Conservation (phyloP, 1,284 basidiomycete species). For the Fomitopsis betulina region DNA sequence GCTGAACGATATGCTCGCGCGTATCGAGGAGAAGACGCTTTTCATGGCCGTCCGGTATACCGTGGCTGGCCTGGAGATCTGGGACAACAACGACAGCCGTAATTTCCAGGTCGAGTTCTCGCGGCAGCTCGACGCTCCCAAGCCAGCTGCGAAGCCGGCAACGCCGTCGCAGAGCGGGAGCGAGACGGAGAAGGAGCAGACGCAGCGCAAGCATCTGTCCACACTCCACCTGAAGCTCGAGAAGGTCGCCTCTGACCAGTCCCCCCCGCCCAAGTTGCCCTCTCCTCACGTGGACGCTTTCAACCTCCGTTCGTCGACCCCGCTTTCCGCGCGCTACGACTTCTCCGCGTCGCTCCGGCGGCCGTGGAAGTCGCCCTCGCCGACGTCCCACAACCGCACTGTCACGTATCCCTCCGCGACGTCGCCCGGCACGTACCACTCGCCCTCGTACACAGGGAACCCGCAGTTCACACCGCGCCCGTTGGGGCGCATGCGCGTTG, state of each 20-base stretch:
- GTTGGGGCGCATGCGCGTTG: neutral
- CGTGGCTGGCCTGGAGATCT: constrained; percentile 69
- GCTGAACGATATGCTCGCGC: constrained; percentile 56
- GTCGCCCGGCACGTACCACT: constrained; percentile 28
- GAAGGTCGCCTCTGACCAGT: constrained; percentile 42
- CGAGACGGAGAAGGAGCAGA: neutral
- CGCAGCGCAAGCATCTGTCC: constrained; percentile 28
- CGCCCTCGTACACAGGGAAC: neutral
- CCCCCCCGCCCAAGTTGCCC: constrained; percentile 16
- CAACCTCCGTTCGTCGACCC: constrained; percentile 28
- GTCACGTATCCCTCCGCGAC: constrained; percentile 33
- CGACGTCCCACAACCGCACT: constrained; percentile 27
- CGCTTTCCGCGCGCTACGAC: constrained; percentile 51
- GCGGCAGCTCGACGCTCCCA: constrained; percentile 10
- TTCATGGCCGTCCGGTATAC: constrained; percentile 80
- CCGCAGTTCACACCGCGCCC: constrained; percentile 8
- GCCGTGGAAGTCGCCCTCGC: constrained; percentile 32
- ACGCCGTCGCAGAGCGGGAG: constrained; percentile 16
- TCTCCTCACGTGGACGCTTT: constrained; percentile 15
- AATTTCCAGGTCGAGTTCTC: constrained; percentile 77
- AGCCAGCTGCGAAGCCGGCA: constrained; percentile 14
- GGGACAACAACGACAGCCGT: constrained; percentile 86
- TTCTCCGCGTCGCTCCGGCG: constrained; percentile 46
- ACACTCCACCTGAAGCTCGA: constrained; percentile 54
- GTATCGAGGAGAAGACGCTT: constrained; percentile 85